phyloP scores from a whole-genome alignment of 345 rosid genomes.

The Geranium brycei region DNA sequence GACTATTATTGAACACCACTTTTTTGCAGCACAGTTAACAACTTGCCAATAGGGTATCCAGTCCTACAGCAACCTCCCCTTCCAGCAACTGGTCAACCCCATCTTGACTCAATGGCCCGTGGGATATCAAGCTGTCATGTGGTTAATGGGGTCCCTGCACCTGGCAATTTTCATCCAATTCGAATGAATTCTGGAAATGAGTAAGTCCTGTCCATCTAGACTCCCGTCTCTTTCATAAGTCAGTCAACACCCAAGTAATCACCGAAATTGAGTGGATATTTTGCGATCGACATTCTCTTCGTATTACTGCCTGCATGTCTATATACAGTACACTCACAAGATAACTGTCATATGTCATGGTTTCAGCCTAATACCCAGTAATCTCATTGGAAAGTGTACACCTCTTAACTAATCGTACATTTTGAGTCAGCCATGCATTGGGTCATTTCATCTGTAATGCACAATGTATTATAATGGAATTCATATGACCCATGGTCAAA shows the following conservation, averaged over 20 bases:
- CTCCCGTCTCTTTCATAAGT: slow-evolving; percentile 2
- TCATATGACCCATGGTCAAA: too few species aligned
- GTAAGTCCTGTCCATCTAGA: slow-evolving; percentile 33
- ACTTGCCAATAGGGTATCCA: slow-evolving; percentile 94
- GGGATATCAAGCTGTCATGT: slow-evolving; percentile 93
- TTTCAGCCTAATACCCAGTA: too few species aligned
- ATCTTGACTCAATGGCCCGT: slow-evolving; percentile 59
- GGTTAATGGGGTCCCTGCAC: slow-evolving; percentile 95
- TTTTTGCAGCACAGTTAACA: slow-evolving; percentile 83
- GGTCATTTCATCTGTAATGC: too few species aligned
- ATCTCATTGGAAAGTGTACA: too few species aligned
- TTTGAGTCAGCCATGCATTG: too few species aligned
- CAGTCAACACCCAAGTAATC: neutral
- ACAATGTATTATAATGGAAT: too few species aligned
- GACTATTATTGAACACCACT: slow-evolving; percentile 34
- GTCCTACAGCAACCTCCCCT: slow-evolving; percentile 83
- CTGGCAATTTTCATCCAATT: slow-evolving; percentile 74
- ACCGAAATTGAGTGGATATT: too few species aligned
- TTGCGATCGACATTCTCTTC: too few species aligned
- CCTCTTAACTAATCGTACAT: too few species aligned
- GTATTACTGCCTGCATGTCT: too few species aligned
- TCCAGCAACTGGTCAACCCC: slow-evolving; percentile 72
- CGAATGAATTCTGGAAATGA: slow-evolving; percentile 72
- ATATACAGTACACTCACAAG: too few species aligned
- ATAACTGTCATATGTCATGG: too few species aligned